phyloP scores from a whole-genome alignment of 176 grass and related monocot species.

The Avena sativa region DNA sequence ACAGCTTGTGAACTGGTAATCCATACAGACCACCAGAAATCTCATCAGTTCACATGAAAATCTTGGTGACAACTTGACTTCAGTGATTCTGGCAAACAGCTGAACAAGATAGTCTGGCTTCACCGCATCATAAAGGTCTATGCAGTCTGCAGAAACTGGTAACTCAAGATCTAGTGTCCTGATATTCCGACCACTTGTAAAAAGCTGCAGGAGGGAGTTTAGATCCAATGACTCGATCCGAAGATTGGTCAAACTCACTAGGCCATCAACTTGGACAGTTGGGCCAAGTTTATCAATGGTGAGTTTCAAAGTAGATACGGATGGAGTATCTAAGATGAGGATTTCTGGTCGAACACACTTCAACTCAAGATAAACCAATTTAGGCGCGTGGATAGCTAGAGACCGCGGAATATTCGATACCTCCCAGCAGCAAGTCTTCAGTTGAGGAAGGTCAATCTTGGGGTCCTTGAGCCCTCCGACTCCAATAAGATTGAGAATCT shows the following conservation, averaged over 20 bases:
- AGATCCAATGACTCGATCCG: slow-evolving; percentile 56
- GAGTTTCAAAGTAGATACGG: slow-evolving; percentile 58
- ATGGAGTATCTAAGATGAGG: slow-evolving; percentile 63
- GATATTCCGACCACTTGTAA: slow-evolving; percentile 33
- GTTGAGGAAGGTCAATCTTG: slow-evolving; percentile 63
- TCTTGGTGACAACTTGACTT: slow-evolving; percentile 61
- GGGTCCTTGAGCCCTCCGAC: slow-evolving; percentile 76
- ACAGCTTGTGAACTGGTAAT: slow-evolving; percentile 31
- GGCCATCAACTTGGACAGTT: slow-evolving; percentile 38
- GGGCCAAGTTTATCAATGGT: slow-evolving; percentile 53
- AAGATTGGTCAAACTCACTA: slow-evolving; percentile 54
- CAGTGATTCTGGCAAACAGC: slow-evolving; percentile 46
- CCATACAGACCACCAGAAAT: slow-evolving; percentile 7
- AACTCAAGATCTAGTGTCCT: slow-evolving; percentile 56
- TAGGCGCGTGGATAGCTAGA: slow-evolving; percentile 54
- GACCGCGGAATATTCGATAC: slow-evolving; percentile 67
- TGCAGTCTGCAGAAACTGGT: slow-evolving; percentile 20
- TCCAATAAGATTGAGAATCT: slow-evolving; percentile 68
- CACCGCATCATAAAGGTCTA: slow-evolving; percentile 46
- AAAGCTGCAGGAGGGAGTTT: slow-evolving; percentile 37
- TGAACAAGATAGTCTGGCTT: slow-evolving; percentile 42
- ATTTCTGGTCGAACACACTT: slow-evolving; percentile 65
- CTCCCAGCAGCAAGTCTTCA: slow-evolving; percentile 64
- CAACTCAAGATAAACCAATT: slow-evolving; percentile 67
- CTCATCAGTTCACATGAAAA: slow-evolving; percentile 54